These are phyloP conservation scores for Pseudogymnoascus sp. DNA, from an alignment of 2,329 filamentous ascomycete species.

Conservation along the genomic window DNA sequence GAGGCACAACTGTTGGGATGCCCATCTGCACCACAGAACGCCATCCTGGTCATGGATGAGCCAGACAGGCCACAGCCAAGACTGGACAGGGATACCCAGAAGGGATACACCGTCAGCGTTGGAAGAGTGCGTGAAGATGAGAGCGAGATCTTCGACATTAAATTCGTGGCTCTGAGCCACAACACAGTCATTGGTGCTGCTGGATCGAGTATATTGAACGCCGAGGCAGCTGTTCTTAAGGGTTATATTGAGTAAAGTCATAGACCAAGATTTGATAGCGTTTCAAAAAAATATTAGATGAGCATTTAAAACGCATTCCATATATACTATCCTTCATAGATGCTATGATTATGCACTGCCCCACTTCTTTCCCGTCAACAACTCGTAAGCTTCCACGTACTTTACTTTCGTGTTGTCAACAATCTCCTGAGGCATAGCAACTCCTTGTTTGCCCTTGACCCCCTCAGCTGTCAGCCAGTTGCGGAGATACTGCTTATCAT, in stretches of 20 bases:
- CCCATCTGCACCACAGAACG: slow-evolving; percentile 70
- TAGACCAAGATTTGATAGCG: neutral
- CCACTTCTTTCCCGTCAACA: slow-evolving; percentile 50
- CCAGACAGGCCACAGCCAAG: slow-evolving; percentile 84
- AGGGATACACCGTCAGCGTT: slow-evolving; percentile 85
- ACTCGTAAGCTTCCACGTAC: slow-evolving; percentile 69
- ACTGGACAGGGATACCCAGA: slow-evolving; percentile 75
- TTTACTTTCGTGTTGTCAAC: slow-evolving; percentile 58
- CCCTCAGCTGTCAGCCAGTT: slow-evolving; percentile 71
- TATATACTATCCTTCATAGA: neutral
- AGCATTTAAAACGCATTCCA: neutral
- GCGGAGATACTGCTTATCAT: slow-evolving; percentile 78
- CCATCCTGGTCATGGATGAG: slow-evolving; percentile 86
- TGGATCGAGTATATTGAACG: slow-evolving; percentile 92
- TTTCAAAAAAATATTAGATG: neutral
- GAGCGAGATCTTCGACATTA: slow-evolving; percentile 84
- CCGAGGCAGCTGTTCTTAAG: slow-evolving; percentile 84
- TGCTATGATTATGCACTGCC: slow-evolving; percentile 22
- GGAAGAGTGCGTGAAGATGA: slow-evolving; percentile 79
- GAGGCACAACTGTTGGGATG: slow-evolving; percentile 80
- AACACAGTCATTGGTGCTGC: slow-evolving; percentile 90
- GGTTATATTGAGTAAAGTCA: slow-evolving; percentile 49
- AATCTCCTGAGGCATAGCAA: slow-evolving; percentile 64
- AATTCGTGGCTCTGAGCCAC: slow-evolving; percentile 89
- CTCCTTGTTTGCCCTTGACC: slow-evolving; percentile 65